phyloP scores from a whole-genome alignment of 805 yeast genomes.

The Pichia exigua region DNA sequence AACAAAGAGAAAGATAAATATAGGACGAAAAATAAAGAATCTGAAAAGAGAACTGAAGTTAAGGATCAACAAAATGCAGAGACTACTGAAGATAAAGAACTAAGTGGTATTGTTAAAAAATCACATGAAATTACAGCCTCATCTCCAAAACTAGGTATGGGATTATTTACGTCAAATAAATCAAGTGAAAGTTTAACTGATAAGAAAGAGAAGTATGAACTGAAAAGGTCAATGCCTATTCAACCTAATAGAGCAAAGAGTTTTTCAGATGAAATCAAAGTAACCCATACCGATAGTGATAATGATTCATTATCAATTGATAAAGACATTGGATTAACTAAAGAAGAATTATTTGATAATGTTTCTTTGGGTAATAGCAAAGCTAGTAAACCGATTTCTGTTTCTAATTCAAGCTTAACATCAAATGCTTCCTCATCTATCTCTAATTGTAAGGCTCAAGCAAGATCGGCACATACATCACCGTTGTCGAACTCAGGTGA shows the following conservation, averaged over 20 bases:
- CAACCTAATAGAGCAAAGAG: neutral
- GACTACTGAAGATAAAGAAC: neutral
- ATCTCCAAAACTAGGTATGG: constrained; percentile 8
- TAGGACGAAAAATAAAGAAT: neutral
- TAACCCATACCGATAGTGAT: neutral
- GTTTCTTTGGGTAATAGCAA: neutral
- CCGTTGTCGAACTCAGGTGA: neutral
- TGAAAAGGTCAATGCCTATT: neutral
- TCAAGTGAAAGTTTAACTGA: constrained; percentile 6
- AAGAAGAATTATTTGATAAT: neutral
- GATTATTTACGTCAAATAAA: constrained; percentile 6
- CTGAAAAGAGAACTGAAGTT: neutral
- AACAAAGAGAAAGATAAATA: constrained; percentile 3
- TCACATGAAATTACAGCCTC: neutral
- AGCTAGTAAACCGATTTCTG: neutral
- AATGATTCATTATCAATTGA: neutral
- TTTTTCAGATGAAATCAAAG: neutral
- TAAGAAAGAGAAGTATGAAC: neutral
- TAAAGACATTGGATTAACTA: neutral
- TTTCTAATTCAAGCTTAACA: neutral
- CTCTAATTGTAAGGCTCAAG: neutral
- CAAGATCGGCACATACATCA: neutral
- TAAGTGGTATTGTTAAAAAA: neutral
- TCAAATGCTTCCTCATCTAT: neutral
- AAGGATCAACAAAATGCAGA: neutral